phyloP scores from a whole-genome alignment of 208 protist species.

The Sergeia podlipaevii region DNA sequence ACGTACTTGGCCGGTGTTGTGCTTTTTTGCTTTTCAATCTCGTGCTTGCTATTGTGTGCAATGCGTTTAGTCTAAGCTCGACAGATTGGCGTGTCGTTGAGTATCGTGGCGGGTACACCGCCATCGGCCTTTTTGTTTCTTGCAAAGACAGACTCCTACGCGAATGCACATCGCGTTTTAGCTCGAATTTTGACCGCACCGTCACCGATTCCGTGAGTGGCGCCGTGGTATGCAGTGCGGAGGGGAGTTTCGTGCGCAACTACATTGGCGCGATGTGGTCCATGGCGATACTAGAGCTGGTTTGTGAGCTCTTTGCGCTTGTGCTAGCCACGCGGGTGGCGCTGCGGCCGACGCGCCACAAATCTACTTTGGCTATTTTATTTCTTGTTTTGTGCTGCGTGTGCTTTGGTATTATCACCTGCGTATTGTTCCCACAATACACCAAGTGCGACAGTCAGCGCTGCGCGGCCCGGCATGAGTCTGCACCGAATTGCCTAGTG shows the following conservation, averaged over 20 bases:
- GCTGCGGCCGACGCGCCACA: conserved; percentile 49
- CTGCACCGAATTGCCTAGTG: conserved; percentile 12
- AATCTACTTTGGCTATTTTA: conserved; percentile 20
- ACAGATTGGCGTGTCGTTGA: conserved; percentile 47
- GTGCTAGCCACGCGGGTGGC: conserved; percentile 26
- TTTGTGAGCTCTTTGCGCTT: conserved; percentile 22
- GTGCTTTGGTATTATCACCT: conserved; percentile 27
- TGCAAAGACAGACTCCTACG: conserved; percentile 26
- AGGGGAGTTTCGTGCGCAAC: conserved; percentile 13
- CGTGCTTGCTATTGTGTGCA: conserved; percentile 33
- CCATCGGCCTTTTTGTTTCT: conserved; percentile 50
- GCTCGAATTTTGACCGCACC: conserved; percentile 14
- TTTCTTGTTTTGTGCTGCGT: conserved; percentile 22
- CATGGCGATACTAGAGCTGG: conserved; percentile 40
- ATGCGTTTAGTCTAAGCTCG: conserved; percentile 40
- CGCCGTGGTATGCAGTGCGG: conserved; percentile 32
- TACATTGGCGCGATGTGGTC: conserved; percentile 48
- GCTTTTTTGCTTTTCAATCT: conserved; percentile 41
- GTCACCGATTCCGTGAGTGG: conserved; percentile 28
- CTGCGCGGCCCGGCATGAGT: conserved; percentile 28
- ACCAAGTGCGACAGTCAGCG: conserved; percentile 33
- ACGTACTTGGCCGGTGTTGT: conserved; percentile 53
- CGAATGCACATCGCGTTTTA: conserved; percentile 25
- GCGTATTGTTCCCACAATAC: conserved; percentile 55
- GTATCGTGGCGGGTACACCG: conserved; percentile 17